Conservation (phyloP, 192 early-diverging fungal genomes). For the Endogone sp. region DNA sequence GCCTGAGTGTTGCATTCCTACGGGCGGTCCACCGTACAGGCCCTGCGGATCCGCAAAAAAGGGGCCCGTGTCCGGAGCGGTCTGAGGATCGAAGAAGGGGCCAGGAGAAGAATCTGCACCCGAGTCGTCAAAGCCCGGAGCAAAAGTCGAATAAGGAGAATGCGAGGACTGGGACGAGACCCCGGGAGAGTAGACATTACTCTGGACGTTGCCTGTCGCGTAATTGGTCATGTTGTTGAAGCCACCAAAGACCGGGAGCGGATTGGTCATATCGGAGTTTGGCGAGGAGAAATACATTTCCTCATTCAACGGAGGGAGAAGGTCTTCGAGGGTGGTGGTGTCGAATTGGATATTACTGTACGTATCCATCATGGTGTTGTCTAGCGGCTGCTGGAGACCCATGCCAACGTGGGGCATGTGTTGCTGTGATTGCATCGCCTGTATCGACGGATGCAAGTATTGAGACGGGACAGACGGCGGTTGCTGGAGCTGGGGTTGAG, state of each 20-base stretch:
- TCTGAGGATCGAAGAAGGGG: neutral
- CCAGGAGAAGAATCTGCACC: neutral
- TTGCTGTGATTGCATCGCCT: too few relatives aligned
- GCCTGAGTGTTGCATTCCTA: neutral
- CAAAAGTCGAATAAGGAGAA: neutral
- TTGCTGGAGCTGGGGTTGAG: constrained; percentile 13
- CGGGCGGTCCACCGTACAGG: neutral
- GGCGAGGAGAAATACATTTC: neutral
- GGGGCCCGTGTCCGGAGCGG: neutral
- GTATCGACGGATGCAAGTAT: neutral
- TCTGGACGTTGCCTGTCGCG: neutral
- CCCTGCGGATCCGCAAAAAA: neutral
- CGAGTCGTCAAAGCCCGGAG: neutral
- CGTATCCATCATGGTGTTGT: neutral
- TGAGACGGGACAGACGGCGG: neutral
- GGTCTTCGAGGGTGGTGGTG: neutral
- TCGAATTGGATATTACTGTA: neutral
- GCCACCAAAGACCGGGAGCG: neutral
- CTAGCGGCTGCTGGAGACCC: neutral
- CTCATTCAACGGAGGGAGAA: too few relatives aligned
- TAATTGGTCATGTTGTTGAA: neutral
- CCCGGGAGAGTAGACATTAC: neutral
- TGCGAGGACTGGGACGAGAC: neutral
- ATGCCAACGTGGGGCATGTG: too few relatives aligned
- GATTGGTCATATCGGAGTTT: neutral